Percentiles rank a stretch among this genome's conserved stretches.
Conservation (phyloP, 345 rosid genomes). For the Melaleuca quinquenervia region DNA sequence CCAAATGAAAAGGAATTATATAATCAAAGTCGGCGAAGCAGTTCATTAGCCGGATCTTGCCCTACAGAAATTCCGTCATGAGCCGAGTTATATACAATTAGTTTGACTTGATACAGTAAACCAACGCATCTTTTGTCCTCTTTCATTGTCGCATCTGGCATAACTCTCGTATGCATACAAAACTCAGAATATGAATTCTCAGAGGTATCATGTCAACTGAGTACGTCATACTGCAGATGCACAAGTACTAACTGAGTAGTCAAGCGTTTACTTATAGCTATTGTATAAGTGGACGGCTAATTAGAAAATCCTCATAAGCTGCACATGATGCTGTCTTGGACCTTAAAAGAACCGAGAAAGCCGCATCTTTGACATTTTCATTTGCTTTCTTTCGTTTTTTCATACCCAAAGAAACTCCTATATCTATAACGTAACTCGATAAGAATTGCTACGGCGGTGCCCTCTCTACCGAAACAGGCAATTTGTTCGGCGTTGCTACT, state of each 20-base stretch:
- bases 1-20: neutral
- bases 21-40: neutral
- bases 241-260: neutral
- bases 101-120: neutral
- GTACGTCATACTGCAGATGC: neutral
- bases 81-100: neutral
- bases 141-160: neutral
- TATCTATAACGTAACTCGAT: neutral
- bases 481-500: neutral
- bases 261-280: neutral
- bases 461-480: neutral
- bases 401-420: neutral
- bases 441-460: neutral
- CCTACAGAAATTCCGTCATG: neutral
- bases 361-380: neutral
- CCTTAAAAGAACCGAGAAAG: neutral
- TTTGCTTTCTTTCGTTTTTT: neutral
- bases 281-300: neutral
- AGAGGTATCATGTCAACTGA: neutral
- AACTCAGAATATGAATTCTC: neutral
- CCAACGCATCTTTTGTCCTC: neutral
- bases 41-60: neutral
- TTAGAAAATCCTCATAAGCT: neutral
- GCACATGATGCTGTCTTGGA: neutral
- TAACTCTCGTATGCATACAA: neutral